A percentile compares a stretch with the other conserved stretches of the same genome.
Conservation (phyloP, 495 filamentous ascomycete genomes). For the Geoglossum glabrum region DNA sequence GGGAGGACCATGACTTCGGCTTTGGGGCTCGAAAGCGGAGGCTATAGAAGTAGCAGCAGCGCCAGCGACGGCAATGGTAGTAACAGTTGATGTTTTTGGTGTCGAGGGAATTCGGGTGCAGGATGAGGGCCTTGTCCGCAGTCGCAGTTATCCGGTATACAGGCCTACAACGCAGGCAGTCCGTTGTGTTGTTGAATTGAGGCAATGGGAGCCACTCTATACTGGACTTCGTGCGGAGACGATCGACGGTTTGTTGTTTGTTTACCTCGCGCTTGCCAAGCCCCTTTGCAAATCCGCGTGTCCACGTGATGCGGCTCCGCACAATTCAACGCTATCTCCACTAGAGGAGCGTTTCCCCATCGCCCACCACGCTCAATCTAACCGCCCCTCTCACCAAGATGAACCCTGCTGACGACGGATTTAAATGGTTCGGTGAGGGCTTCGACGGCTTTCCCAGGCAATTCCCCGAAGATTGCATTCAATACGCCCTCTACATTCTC, state of each 20-base stretch:
- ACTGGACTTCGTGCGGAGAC: too few relatives aligned
- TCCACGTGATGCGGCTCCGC: not conserved
- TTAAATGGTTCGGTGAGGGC: constrained; percentile 21
- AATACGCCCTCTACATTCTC: constrained; percentile 64
- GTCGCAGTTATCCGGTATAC: not conserved
- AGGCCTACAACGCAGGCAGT: not conserved
- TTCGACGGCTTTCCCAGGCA: constrained; percentile 49
- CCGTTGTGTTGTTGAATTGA: not conserved
- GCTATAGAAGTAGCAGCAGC: too few relatives aligned
- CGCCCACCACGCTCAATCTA: not conserved
- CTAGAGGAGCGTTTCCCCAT: too few relatives aligned
- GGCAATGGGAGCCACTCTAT: not conserved
- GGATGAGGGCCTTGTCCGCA: not conserved
- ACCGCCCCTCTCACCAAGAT: not conserved
- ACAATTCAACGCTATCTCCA: too few relatives aligned
- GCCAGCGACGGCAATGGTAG: too few relatives aligned
- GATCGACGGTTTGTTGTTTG: not conserved
- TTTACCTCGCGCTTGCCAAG: not conserved
- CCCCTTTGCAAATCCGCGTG: not conserved
- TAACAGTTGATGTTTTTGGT: not conserved
- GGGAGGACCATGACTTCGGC: constrained; percentile 8
- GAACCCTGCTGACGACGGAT: constrained; percentile 3
- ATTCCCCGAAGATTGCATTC: constrained; percentile 69
- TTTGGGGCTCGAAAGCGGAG: not conserved
- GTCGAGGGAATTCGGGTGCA: not conserved